phyloP scores from a whole-genome alignment of 2,329 filamentous ascomycete species.

The Aspergillus brunneoviolaceus region DNA sequence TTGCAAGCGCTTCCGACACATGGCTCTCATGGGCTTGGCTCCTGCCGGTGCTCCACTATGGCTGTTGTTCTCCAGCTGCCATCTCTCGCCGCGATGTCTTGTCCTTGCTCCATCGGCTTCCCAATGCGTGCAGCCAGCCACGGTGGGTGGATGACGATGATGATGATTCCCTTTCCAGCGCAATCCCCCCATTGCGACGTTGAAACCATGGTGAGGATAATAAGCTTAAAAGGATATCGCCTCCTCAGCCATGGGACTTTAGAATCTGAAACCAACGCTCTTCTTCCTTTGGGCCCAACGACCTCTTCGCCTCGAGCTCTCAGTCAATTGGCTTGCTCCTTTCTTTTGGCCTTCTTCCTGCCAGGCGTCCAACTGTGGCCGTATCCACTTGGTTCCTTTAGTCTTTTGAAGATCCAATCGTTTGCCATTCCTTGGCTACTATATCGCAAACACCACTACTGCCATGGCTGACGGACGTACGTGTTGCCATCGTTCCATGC shows the following conservation, averaged over 20 bases:
- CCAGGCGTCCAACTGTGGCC: background rate
- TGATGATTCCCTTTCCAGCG: constrained; percentile 25
- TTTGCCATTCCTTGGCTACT: constrained; percentile 5
- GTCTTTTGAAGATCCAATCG: background rate
- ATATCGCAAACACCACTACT: constrained; percentile 3
- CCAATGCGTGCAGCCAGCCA: constrained; percentile 32
- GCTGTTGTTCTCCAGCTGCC: constrained; percentile 28
- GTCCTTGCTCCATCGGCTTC: constrained; percentile 20
- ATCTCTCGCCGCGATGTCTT: constrained; percentile 26
- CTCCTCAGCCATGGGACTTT: constrained; percentile 18
- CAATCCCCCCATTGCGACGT: constrained; percentile 10
- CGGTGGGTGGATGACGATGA: constrained; percentile 24
- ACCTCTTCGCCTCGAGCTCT: constrained; percentile 7
- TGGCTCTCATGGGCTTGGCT: constrained; percentile 17
- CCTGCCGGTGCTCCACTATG: constrained; percentile 27
- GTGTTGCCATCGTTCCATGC: constrained; percentile 18
- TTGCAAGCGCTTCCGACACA: constrained; percentile 15
- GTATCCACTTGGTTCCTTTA: background rate
- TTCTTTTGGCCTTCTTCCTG: constrained; percentile 2
- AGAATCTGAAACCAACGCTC: constrained; percentile 14
- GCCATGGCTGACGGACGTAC: constrained; percentile 60
- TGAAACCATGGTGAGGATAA: constrained; percentile 13
- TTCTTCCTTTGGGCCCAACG: constrained; percentile 4
- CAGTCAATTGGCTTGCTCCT: constrained; percentile 1
- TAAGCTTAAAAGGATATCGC: constrained; percentile 26